These are phyloP conservation scores for Curvularia lunata DNA, from an alignment of 2,329 filamentous ascomycete species.

Conservation along the genomic window DNA sequence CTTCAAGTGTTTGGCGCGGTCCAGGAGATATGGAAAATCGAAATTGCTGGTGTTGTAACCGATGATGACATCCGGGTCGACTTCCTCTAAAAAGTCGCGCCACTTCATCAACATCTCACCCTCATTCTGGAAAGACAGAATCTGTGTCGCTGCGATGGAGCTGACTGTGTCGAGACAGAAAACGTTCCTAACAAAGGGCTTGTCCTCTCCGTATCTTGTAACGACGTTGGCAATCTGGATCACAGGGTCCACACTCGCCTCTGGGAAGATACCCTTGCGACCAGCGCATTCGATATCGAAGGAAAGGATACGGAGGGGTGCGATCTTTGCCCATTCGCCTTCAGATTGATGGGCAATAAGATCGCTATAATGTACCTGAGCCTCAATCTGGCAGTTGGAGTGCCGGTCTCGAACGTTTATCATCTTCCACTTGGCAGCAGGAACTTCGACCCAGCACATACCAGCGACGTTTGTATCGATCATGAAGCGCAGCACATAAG, in stretches of 20 bases:
- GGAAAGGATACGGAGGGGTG: constrained; percentile 86
- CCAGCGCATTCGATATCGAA: constrained; percentile 99
- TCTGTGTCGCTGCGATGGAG: constrained; percentile 91
- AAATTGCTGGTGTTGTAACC: constrained; percentile 99
- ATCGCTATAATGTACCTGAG: constrained; percentile 79
- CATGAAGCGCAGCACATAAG: constrained; percentile 97
- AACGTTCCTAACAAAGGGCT: constrained; percentile 94
- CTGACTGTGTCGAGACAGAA: constrained; percentile 94
- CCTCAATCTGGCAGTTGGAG: constrained; percentile 97
- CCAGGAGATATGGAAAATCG: constrained; percentile 94
- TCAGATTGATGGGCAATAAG: constrained; percentile 86
- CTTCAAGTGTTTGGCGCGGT: constrained; percentile 85
- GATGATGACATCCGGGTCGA: constrained; percentile 96
- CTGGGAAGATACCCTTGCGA: constrained; percentile 95
- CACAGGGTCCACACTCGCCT: constrained; percentile 87
- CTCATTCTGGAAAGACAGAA: constrained; percentile 82
- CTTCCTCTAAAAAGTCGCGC: constrained; percentile 86
- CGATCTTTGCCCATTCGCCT: constrained; percentile 98
- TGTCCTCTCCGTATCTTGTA: constrained; percentile 90
- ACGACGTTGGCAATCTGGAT: constrained; percentile 99
- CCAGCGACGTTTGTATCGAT: constrained; percentile 92
- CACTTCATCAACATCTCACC: constrained; percentile 90
- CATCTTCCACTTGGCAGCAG: constrained; percentile 74
- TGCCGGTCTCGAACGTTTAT: constrained; percentile 71
- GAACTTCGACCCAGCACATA: constrained; percentile 97